Percentiles rank a stretch among this genome's conserved stretches.
Evolutionary conservation across 805 yeast species (phyloP).

Genomic region (Spathaspora girioi): DNA sequence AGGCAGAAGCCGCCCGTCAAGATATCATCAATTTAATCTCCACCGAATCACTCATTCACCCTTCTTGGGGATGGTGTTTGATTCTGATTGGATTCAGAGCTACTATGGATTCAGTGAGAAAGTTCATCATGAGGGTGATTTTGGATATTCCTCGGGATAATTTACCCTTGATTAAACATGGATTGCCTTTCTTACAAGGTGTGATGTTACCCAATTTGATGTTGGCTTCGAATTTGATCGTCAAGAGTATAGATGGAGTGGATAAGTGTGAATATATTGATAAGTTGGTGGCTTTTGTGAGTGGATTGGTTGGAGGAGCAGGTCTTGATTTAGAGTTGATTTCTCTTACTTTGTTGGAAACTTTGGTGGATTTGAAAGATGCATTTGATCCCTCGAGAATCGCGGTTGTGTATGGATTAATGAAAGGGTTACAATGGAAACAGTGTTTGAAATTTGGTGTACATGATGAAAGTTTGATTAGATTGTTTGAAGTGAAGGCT

Average conservation of each 20-base stretch:
- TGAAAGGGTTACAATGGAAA: conserved; percentile 42
- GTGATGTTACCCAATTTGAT: conserved; percentile 56
- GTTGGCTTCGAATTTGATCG: conserved; percentile 58
- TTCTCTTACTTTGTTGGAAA: conserved; percentile 30
- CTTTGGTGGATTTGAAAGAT: conserved; percentile 45
- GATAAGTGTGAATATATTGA: conserved; percentile 58
- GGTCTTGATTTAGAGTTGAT: conserved; percentile 14
- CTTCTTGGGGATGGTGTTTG: conserved; percentile 72
- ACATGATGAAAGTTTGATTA: conserved; percentile 21
- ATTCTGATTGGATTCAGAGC: conserved; percentile 74
- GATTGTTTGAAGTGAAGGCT: conserved; percentile 30
- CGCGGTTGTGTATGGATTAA: conserved; percentile 54
- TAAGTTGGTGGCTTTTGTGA: conserved; percentile 43
- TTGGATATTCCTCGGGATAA: conserved; percentile 48
- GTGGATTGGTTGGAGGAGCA: conserved; percentile 28
- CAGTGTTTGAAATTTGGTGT: conserved; percentile 18
- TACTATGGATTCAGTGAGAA: conserved; percentile 73
- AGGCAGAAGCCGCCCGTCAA: conserved; percentile 68
- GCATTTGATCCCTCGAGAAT: conserved; percentile 71
- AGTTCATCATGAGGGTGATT: conserved; percentile 49
- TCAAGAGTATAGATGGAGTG: conserved; percentile 23
- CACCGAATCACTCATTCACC: conserved; percentile 49
- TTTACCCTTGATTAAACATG: conserved; percentile 32
- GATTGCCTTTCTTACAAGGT: conserved; percentile 42
- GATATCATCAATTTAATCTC: conserved; percentile 58